Evolutionary conservation across 2,329 filamentous ascomycete genomes (phyloP), one percentile per base, ranked within the genome.

Genomic region (Apiospora phragmitis): DNA sequence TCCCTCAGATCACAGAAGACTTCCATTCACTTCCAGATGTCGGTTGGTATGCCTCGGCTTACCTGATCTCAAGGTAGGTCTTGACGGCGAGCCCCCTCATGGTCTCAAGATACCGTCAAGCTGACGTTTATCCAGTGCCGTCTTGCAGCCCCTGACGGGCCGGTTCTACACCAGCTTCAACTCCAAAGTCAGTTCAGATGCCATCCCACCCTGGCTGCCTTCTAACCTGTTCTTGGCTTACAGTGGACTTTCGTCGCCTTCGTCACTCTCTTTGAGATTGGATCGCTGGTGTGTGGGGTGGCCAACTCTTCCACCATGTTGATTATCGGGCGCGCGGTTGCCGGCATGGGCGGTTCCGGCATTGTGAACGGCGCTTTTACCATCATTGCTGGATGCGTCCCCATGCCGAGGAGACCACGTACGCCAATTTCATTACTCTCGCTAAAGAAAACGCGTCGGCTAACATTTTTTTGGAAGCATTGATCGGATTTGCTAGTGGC

Each of bases 391-490:
- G 42, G 14, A 4, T 16, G 14, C 14, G 42, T 43, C 1, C 42
- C 42, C 14, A 43, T 43, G 14, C 14, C 14, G 42, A 43, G 14
- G 42, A 11, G 38, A 41, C 38, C 38, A 41, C 38, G 38, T 41
- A 41, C 38, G 38, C 14, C 9, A 12, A 1, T 12, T 41, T 1
- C 38, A 11, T 41, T 11, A 41, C 9, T 9, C 42, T 5, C 38
- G 3, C 9, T 41, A 3, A 41, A 1, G 1, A 1, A 35, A 12
- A 41, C 38, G 1, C 38, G 1, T 14, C 18, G 42, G 1, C 71
- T 77, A 41, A 69, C 87, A 41, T 89, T 90, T 89, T 90, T 70
- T 86, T 88, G 73, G 35, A 88, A 0, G 88, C 88, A 0, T 87
- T 84, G 0, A 73, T 86, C 1, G 76, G 90, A 9, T 89, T 87